Conservation (phyloP, 352 stramenopile genomes). For the Blastocystis hominis region DNA sequence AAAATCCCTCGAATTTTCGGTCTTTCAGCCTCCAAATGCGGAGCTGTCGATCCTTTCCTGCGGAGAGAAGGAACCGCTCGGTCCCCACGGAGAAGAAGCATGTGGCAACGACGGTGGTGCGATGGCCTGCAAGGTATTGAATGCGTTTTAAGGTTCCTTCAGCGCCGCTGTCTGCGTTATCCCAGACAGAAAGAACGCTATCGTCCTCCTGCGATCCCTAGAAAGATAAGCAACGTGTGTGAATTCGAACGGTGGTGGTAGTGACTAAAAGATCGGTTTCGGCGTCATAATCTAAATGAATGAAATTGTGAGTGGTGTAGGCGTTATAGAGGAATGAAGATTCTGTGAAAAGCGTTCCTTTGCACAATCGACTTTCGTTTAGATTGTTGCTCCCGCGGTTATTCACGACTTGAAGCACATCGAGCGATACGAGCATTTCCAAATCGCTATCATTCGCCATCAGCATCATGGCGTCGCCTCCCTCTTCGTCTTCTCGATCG, state of each 20-base stretch:
- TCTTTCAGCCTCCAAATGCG: neutral
- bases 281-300: neutral
- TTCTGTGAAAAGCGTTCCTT: slow-evolving; percentile 18
- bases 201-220: slow-evolving; percentile 10
- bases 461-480: slow-evolving; percentile 23
- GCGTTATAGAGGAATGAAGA: slow-evolving; percentile 6
- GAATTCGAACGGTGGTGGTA: neutral
- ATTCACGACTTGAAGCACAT: neutral
- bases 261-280: slow-evolving; percentile 1
- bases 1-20: neutral
- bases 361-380: slow-evolving; percentile 48
- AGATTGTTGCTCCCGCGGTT: neutral
- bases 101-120: neutral
- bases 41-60: slow-evolving; percentile 4
- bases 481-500: neutral
- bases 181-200: slow-evolving; percentile 4
- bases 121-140: slow-evolving; percentile 7
- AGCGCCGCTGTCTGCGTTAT: neutral
- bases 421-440: slow-evolving; percentile 16
- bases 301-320: neutral
- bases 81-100: neutral
- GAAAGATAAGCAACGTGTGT: neutral
- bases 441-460: neutral
- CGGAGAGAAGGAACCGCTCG: neutral
- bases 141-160: neutral